Evolutionary conservation across 2,329 filamentous ascomycete genomes (phyloP).

Genomic region (Penicillium sp.): DNA sequence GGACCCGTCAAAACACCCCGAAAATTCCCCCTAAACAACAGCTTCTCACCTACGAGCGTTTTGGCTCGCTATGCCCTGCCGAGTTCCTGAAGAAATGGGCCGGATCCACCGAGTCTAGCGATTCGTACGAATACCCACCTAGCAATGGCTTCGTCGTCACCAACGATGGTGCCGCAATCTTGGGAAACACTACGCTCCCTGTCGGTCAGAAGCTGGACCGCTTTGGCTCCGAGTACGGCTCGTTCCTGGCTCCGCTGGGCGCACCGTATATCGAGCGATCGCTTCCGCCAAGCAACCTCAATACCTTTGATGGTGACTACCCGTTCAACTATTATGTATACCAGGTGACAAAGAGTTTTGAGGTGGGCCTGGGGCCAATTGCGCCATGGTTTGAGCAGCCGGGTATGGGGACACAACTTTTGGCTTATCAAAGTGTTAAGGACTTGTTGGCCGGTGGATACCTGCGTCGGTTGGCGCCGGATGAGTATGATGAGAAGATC

Average conservation of each 20-base stretch:
- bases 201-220: slow-evolving; percentile 46
- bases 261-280: slow-evolving; percentile 47
- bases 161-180: slow-evolving; percentile 34
- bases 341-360: slow-evolving; percentile 39
- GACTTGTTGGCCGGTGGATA: slow-evolving; percentile 32
- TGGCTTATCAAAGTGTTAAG: slow-evolving; percentile 26
- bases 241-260: slow-evolving; percentile 41
- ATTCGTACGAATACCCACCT: slow-evolving; percentile 36
- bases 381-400: slow-evolving; percentile 50
- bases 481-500: slow-evolving; percentile 21
- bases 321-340: slow-evolving; percentile 51
- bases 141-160: slow-evolving; percentile 43
- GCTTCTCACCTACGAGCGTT: slow-evolving; percentile 36
- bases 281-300: slow-evolving; percentile 46
- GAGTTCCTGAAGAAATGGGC: slow-evolving; percentile 32
- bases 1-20: slow-evolving; percentile 35
- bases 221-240: slow-evolving; percentile 46
- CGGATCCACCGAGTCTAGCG: slow-evolving; percentile 1
- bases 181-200: slow-evolving; percentile 39
- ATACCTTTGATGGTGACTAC: slow-evolving; percentile 34
- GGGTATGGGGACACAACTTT: slow-evolving; percentile 43
- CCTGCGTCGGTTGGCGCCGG: slow-evolving; percentile 23
- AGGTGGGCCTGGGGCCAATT: slow-evolving; percentile 44
- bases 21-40: slow-evolving; percentile 29
- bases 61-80: slow-evolving; percentile 40